These are phyloP conservation scores for Yamadazyma takamatsuzukensis DNA, from an alignment of 805 yeast species.

Conservation along the genomic window DNA sequence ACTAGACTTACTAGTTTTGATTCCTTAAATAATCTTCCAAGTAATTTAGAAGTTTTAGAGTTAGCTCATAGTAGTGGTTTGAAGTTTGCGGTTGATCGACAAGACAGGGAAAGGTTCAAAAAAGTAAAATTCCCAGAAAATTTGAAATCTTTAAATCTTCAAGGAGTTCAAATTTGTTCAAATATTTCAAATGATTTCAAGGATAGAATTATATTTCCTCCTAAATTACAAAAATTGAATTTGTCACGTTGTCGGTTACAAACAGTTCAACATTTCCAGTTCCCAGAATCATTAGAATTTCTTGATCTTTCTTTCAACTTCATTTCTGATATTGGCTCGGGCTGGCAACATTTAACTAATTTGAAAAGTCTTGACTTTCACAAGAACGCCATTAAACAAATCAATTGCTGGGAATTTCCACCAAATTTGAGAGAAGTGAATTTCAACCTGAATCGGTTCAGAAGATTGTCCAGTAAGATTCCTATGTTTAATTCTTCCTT, in stretches of 20 bases:
- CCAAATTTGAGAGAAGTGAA: constrained; percentile 19
- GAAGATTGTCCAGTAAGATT: background rate
- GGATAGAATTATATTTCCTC: constrained; percentile 5
- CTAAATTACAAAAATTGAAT: constrained; percentile 1
- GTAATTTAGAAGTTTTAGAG: background rate
- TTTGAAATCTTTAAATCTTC: too few species aligned
- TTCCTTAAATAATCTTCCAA: constrained; percentile 3
- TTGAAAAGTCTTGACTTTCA: constrained; percentile 17
- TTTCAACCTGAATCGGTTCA: constrained; percentile 21
- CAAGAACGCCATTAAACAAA: background rate
- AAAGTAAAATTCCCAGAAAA: too few species aligned
- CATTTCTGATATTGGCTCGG: constrained; percentile 13
- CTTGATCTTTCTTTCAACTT: constrained; percentile 23
- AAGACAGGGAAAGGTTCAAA: too few species aligned
- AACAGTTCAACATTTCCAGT: constrained; percentile 15
- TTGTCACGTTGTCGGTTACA: constrained; percentile 9
- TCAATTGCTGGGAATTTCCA: constrained; percentile 20
- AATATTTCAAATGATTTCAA: too few species aligned
- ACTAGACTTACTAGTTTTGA: constrained; percentile 2
- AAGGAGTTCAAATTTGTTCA: too few species aligned
- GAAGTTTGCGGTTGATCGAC: too few species aligned
- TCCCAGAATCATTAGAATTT: constrained; percentile 22
- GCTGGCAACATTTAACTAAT: constrained; percentile 21
- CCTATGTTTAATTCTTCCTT: constrained; percentile 4
- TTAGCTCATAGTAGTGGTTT: background rate